Evolutionary conservation across 2,329 filamentous ascomycete genomes (phyloP), one percentile per base, ranked within the genome.

Genomic region (Davidsoniella eucalypti): DNA sequence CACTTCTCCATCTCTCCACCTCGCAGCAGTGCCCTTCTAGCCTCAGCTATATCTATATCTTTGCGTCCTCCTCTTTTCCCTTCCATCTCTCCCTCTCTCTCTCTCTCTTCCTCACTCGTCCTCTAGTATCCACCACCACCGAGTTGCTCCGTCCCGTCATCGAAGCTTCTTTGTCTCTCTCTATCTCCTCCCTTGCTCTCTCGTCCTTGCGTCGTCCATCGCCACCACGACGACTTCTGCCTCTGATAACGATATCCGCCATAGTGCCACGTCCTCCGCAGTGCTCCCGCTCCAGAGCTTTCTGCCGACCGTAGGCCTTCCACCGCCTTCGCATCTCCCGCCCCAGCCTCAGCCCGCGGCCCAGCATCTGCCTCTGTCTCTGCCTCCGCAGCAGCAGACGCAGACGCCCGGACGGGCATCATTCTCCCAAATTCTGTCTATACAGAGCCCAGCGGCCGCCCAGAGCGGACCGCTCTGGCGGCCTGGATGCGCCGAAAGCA

Each of bases 401-500:
- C 49, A 47, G 50, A 47, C 40, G 71, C 71, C 73, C 70, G 64
- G 62, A 65, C 70, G 71, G 73, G 72, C 70, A 66, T 66, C 65
- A 59, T 62, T 64, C 61, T 61, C 66, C 63, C 70, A 69, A 69
- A 75, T 75, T 71, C 67, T 75, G 66, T 72, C 73, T 63, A 69
- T 76, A 62, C 74, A 75, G 69, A 72, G 65, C 66, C 71, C 75
- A 70, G 76, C 73, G 73, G 72, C 74, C 78, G 78, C 79, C 77
- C 76, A 79, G 79, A 76, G 80, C 78, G 78, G 38, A 29, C 74
- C 73, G 79, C 78, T 83, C 80, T 83, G 79, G 80, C 78, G 77
- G 77, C 73, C 77, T 76, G 77, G 74, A 82, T 82, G 78, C 67
- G 75, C 75, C 67, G 75, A 71, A 71, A 76, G 69, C 75, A 82